A percentile compares a stretch with the other conserved stretches of the same genome.
These are phyloP conservation scores for Pleoardoris graminearum DNA, from an alignment of 2,329 filamentous ascomycete species.

Conservation along the genomic window DNA sequence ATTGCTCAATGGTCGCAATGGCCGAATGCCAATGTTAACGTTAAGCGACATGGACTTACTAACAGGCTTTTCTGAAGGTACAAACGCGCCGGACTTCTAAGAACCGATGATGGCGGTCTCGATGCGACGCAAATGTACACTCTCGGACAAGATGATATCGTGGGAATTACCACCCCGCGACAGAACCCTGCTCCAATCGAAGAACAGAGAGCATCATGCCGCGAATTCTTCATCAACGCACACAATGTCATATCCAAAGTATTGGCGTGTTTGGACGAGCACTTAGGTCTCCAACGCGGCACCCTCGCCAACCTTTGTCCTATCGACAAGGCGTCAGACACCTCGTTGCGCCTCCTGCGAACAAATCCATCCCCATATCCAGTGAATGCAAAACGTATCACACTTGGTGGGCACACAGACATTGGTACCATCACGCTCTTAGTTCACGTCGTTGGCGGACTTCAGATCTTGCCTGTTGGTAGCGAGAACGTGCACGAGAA, in stretches of 20 bases:
- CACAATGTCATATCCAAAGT: background rate
- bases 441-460: background rate
- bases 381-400: too few species aligned
- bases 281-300: background rate
- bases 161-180: background rate
- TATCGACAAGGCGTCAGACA: background rate
- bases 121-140: background rate
- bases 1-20: too few species aligned
- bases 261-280: background rate
- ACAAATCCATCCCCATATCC: too few species aligned
- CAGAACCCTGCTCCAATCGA: background rate
- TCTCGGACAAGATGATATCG: background rate
- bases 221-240: background rate
- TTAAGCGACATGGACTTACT: too few species aligned
- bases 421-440: background rate
- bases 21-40: too few species aligned
- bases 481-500: background rate
- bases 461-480: background rate
- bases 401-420: background rate
- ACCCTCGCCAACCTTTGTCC: background rate
- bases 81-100: background rate
- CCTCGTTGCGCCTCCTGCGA: background rate
- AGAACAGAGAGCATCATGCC: background rate
- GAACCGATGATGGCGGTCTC: background rate
- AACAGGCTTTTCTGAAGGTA: background rate